Percentiles rank a stretch among this genome's conserved stretches.
Evolutionary conservation across 768 basidiomycete genomes (phyloP).

Genomic region (Antrodiella citrinella): DNA sequence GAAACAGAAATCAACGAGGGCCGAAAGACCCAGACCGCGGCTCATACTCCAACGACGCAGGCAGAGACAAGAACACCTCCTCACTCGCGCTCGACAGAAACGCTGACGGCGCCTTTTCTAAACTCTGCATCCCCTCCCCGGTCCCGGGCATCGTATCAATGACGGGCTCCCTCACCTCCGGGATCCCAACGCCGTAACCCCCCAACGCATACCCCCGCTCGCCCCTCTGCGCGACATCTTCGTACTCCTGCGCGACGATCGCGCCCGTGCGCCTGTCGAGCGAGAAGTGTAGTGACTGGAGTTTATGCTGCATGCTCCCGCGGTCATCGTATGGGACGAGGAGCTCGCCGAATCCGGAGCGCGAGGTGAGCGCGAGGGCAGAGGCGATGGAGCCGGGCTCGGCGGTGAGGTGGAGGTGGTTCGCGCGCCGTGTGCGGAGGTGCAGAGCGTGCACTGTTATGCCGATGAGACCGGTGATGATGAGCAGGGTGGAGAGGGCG

Average conservation of each 20-base stretch:
- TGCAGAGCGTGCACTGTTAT: constrained; percentile 40
- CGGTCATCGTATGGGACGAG: constrained; percentile 53
- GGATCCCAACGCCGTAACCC: background rate
- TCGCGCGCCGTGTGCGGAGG: constrained; percentile 32
- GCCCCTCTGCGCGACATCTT: background rate
- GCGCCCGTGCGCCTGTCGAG: constrained; percentile 54
- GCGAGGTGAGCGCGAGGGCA: constrained; percentile 46
- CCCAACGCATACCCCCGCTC: background rate
- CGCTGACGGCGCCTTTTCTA: background rate
- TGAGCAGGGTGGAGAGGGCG: constrained; percentile 38
- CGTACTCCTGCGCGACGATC: constrained; percentile 47
- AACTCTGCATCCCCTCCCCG: background rate
- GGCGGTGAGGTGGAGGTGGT: constrained; percentile 39
- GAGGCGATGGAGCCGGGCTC: constrained; percentile 56
- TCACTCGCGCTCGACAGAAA: background rate
- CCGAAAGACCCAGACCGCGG: too few species aligned
- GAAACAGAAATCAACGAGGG: too few species aligned
- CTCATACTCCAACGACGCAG: too few species aligned
- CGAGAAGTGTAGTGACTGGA: constrained; percentile 43
- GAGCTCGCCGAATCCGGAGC: constrained; percentile 54
- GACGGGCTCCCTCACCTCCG: background rate
- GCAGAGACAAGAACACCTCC: background rate
- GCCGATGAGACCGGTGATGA: constrained; percentile 41
- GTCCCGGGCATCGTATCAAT: background rate
- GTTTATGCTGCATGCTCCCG: constrained; percentile 34